Evolutionary conservation across 176 grass and related monocot species (phyloP).

Genomic region (Stipa capillata): DNA sequence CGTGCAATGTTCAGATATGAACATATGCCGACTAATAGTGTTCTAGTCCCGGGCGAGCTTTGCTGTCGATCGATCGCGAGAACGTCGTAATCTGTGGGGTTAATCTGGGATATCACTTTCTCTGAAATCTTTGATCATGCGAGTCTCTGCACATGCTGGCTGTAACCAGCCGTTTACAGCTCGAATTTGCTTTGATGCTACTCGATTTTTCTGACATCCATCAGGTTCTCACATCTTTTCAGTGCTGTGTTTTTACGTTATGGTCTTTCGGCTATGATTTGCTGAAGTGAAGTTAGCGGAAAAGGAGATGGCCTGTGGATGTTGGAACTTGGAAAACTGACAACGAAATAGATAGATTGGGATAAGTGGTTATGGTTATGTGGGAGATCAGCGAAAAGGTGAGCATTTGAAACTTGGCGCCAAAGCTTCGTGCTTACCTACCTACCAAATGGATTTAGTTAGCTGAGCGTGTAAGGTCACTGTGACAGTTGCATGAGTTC

Average conservation of each 20-base stretch:
- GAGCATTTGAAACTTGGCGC: constrained; percentile 26
- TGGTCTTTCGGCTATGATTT: background rate
- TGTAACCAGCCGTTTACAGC: background rate
- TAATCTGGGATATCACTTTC: constrained; percentile 17
- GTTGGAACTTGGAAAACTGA: too few species aligned
- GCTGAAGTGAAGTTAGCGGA: background rate
- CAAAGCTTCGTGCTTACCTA: constrained; percentile 6
- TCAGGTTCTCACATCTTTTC: constrained; percentile 19
- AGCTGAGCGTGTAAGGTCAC: background rate
- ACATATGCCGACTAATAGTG: constrained; percentile 30
- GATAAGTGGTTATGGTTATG: background rate
- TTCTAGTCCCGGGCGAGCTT: background rate
- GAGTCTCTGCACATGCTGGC: background rate
- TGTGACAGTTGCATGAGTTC: background rate
- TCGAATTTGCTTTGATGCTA: constrained; percentile 22
- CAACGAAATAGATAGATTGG: background rate
- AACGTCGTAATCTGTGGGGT: constrained; percentile 17
- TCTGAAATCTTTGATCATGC: constrained; percentile 12
- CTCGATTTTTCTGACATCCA: background rate
- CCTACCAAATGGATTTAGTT: background rate
- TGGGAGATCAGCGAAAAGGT: background rate
- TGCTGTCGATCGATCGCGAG: constrained; percentile 14
- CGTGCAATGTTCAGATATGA: background rate
- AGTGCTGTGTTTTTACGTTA: background rate
- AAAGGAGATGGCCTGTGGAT: too few species aligned